These are phyloP conservation scores for Drosera spatulata DNA, from an alignment of 179 eudicot genomes.

Conservation along the genomic window DNA sequence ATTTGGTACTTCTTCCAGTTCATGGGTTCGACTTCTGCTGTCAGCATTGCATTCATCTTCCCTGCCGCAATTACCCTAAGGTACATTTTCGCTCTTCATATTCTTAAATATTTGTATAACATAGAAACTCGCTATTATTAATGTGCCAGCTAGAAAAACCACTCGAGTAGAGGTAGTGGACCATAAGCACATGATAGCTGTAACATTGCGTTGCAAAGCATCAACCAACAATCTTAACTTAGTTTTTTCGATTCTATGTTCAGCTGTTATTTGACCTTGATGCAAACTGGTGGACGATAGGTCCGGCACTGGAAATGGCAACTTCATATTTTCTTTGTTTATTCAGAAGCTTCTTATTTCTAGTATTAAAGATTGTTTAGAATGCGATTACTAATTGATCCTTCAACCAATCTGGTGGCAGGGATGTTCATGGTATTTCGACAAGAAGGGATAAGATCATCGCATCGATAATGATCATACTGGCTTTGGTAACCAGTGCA, in stretches of 20 bases:
- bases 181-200: no score
- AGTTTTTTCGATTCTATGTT: no score
- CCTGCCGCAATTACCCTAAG: constrained; percentile 73
- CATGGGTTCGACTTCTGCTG: constrained; percentile 74
- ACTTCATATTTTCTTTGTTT: no score
- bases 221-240: no score
- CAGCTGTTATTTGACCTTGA: no score
- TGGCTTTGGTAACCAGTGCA: constrained; percentile 49
- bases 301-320: no score
- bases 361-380: background rate
- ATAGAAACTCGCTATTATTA: no score
- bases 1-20: constrained; percentile 86
- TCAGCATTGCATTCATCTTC: constrained; percentile 71
- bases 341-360: background rate
- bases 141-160: background rate
- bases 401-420: constrained; percentile 15
- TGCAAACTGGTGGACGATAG: no score
- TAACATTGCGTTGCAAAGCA: no score
- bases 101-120: background rate
- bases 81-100: constrained; percentile 18
- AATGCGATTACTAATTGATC: background rate
- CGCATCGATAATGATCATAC: constrained; percentile 35
- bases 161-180: background rate
- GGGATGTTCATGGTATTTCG: constrained; percentile 60
- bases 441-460: constrained; percentile 39